phyloP scores from a whole-genome alignment of 768 basidiomycete species.

The Phanerochaete sordida region DNA sequence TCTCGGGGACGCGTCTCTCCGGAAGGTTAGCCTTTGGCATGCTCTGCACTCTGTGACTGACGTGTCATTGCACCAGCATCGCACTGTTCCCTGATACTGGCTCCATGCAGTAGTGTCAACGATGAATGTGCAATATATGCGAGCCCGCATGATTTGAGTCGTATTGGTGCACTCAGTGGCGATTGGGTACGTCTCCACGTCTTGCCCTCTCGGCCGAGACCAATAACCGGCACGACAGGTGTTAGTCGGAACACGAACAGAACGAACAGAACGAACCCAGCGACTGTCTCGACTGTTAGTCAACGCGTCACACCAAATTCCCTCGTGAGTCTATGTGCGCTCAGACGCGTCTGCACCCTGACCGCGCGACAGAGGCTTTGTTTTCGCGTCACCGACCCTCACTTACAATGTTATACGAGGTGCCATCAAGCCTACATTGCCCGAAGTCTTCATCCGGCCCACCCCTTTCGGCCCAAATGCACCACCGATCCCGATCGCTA shows the following conservation, averaged over 20 bases:
- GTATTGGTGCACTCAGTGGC: constrained; percentile 62
- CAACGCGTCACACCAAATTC: constrained; percentile 32
- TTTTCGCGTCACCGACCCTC: constrained; percentile 16
- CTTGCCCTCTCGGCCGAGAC: not conserved
- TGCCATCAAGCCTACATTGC: constrained; percentile 24
- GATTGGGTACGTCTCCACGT: constrained; percentile 62
- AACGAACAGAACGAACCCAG: constrained; percentile 29
- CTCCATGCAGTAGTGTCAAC: constrained; percentile 29
- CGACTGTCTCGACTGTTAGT: constrained; percentile 60
- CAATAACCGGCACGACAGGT: constrained; percentile 41
- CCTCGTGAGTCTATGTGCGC: not conserved
- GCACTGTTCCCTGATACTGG: constrained; percentile 19
- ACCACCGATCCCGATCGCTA: constrained; percentile 66
- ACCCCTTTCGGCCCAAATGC: constrained; percentile 59
- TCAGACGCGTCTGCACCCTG: not conserved
- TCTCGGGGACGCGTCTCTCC: not conserved
- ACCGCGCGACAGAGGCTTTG: not conserved
- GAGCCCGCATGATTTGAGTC: constrained; percentile 58
- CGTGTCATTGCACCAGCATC: constrained; percentile 19
- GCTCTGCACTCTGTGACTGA: not conserved
- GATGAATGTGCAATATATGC: constrained; percentile 62
- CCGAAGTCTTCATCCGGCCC: constrained; percentile 33
- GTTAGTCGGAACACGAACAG: constrained; percentile 37
- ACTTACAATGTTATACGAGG: constrained; percentile 17
- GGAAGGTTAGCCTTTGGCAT: not conserved